Conservation (phyloP, 345 rosid genomes). For the Hirschfeldia incana region DNA sequence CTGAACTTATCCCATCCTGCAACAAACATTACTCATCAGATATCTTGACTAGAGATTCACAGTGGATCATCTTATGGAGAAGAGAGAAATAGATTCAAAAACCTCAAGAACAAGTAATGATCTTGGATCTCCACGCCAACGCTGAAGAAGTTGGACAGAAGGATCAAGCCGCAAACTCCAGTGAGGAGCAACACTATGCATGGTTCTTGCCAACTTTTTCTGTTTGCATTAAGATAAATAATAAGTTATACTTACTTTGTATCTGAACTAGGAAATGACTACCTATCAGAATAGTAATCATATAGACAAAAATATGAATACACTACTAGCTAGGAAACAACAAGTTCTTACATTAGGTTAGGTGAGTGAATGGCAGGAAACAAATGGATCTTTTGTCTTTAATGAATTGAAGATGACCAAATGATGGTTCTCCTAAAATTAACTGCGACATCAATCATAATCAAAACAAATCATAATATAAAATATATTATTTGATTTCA, state of each 20-base stretch:
- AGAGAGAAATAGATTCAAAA: conserved; percentile 23
- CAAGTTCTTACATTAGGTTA: conserved; percentile 58
- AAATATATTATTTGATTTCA: too few relatives aligned
- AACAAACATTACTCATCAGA: conserved; percentile 33
- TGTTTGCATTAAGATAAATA: conserved; percentile 34
- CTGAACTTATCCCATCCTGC: conserved; percentile 63
- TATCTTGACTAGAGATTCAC: conserved; percentile 9
- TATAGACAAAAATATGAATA: conserved; percentile 9
- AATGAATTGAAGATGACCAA: conserved; percentile 59
- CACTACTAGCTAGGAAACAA: not conserved
- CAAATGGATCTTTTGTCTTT: conserved; percentile 61
- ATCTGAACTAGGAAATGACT: conserved; percentile 12
- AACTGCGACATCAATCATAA: conserved; percentile 53
- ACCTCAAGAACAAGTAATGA: conserved; percentile 86
- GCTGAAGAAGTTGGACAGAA: conserved; percentile 68
- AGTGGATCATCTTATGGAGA: conserved; percentile 1
- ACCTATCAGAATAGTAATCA: not conserved
- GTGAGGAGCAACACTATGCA: conserved; percentile 73
- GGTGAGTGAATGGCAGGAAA: conserved; percentile 78
- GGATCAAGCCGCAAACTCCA: conserved; percentile 87
- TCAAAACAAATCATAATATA: too few relatives aligned
- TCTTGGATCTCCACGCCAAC: conserved; percentile 68
- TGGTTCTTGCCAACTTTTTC: conserved; percentile 80
- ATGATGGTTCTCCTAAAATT: conserved; percentile 76
- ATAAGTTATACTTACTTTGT: not conserved